Conservation (phyloP, 108 stramenopile genomes). For the Cylindrotheca fusiformis region DNA sequence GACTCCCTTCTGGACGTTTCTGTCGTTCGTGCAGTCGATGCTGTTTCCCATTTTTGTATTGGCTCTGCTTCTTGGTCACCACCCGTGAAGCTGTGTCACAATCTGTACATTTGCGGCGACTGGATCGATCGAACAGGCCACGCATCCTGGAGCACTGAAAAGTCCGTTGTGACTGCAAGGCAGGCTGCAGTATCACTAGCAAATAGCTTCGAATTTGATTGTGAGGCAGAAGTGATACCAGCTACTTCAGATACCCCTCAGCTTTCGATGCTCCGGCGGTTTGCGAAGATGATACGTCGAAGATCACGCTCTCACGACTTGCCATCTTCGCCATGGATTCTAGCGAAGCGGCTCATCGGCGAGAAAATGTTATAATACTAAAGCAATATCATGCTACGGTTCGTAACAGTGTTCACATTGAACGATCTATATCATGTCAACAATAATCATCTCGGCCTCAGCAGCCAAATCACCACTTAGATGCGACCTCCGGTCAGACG, state of each 20-base stretch:
- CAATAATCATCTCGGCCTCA: constrained; percentile 79
- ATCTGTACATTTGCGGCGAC: constrained; percentile 70
- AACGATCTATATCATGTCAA: constrained; percentile 76
- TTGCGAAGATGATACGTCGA: constrained; percentile 38
- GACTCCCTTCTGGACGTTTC: constrained; percentile 42
- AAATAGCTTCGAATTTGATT: constrained; percentile 45
- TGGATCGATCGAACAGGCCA: constrained; percentile 80
- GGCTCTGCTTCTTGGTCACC: constrained; percentile 59
- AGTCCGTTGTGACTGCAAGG: constrained; percentile 76
- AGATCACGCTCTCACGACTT: constrained; percentile 4
- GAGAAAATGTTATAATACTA: background rate
- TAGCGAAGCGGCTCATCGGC: constrained; percentile 17
- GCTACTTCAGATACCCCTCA: constrained; percentile 66
- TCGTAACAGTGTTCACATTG: too few relatives aligned
- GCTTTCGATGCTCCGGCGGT: constrained; percentile 45
- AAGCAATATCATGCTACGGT: too few relatives aligned
- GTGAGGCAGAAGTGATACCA: constrained; percentile 46
- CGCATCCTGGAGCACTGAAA: constrained; percentile 79
- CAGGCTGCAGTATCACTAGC: constrained; percentile 66
- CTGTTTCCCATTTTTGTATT: constrained; percentile 78
- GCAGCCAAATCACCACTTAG: constrained; percentile 53
- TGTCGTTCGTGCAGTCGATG: constrained; percentile 65
- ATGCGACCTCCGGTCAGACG: constrained; percentile 28
- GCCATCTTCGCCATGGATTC: constrained; percentile 30
- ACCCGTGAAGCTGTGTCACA: constrained; percentile 42